Percentiles rank a stretch among this genome's conserved stretches.
phyloP scores from a whole-genome alignment of 306 rosid species.

The Prunus fruticosa region DNA sequence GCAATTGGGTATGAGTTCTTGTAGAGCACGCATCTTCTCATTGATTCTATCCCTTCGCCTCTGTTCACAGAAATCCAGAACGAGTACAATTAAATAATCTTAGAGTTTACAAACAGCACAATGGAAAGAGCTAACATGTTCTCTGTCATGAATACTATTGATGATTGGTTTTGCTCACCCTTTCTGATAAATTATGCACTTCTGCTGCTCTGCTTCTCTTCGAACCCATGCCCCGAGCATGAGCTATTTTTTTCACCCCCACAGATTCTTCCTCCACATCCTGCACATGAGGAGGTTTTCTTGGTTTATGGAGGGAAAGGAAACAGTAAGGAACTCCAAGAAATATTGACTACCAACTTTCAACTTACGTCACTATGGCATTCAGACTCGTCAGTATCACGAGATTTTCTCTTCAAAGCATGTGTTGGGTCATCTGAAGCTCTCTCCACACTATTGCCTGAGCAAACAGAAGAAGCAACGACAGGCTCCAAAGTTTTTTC shows the following conservation, averaged over 20 bases:
- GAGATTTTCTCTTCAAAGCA: slow-evolving; percentile 54
- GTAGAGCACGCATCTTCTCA: slow-evolving; percentile 87
- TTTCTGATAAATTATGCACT: slow-evolving; percentile 91
- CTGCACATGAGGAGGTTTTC: slow-evolving; percentile 44
- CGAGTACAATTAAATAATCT: slow-evolving; percentile 17
- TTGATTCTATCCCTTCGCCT: slow-evolving; percentile 82
- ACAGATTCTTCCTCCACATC: slow-evolving; percentile 70
- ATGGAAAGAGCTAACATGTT: slow-evolving; percentile 5
- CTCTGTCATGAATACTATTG: not conserved
- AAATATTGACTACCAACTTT: slow-evolving; percentile 25
- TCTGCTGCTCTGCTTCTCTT: slow-evolving; percentile 84
- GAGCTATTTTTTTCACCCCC: slow-evolving; percentile 43
- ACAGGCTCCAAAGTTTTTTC: slow-evolving; percentile 46
- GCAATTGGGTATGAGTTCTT: slow-evolving; percentile 93
- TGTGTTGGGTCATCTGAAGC: slow-evolving; percentile 37
- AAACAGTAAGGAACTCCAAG: slow-evolving; percentile 6
- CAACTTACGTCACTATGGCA: slow-evolving; percentile 81
- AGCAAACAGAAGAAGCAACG: slow-evolving; percentile 75
- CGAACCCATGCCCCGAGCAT: slow-evolving; percentile 48
- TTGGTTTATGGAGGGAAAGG: slow-evolving; percentile 25
- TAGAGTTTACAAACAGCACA: slow-evolving; percentile 25
- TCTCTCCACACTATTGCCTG: slow-evolving; percentile 62
- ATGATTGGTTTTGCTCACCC: slow-evolving; percentile 52
- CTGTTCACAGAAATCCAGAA: slow-evolving; percentile 42
- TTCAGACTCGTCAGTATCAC: slow-evolving; percentile 74